Conservation (phyloP, 768 basidiomycete genomes). For the Kwoniella newhampshirensis region DNA sequence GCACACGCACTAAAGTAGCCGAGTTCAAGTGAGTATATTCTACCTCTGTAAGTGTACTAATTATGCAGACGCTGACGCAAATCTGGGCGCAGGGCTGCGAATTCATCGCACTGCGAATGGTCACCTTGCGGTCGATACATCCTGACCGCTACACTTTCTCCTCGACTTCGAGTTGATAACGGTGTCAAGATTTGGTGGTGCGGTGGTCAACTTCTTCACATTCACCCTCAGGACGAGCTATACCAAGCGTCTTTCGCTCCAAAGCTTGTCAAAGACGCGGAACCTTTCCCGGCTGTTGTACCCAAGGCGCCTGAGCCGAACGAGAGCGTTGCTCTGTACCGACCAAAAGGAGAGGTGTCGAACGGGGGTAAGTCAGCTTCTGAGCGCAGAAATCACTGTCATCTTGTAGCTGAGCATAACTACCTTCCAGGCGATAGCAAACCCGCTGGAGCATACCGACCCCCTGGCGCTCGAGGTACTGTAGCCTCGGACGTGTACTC, state of each 20-base stretch:
- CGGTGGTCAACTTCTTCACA: slow-evolving; percentile 78
- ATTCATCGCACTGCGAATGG: slow-evolving; percentile 94
- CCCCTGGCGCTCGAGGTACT: slow-evolving; percentile 86
- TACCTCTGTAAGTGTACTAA: background rate
- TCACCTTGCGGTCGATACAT: slow-evolving; percentile 89
- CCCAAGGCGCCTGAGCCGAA: slow-evolving; percentile 39
- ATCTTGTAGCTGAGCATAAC: too few relatives aligned
- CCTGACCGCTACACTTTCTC: slow-evolving; percentile 92
- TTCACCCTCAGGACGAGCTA: slow-evolving; percentile 78
- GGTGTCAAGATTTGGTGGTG: slow-evolving; percentile 96
- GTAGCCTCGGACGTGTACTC: slow-evolving; percentile 85
- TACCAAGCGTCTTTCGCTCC: slow-evolving; percentile 63
- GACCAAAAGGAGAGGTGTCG: slow-evolving; percentile 40
- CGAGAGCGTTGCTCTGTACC: slow-evolving; percentile 38
- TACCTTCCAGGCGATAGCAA: slow-evolving; percentile 58
- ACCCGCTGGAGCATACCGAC: slow-evolving; percentile 84
- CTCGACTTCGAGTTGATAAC: slow-evolving; percentile 92
- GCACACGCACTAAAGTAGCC: slow-evolving; percentile 74
- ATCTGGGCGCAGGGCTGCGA: slow-evolving; percentile 86
- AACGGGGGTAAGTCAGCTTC: slow-evolving; percentile 33
- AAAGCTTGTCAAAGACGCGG: slow-evolving; percentile 12
- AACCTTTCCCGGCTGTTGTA: slow-evolving; percentile 37
- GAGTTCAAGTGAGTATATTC: slow-evolving; percentile 46
- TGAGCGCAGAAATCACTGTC: too few relatives aligned
- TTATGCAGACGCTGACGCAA: too few relatives aligned